Base-by-base conservation (phyloP, 1,284 basidiomycete species). In the Albatrellus sp. region DNA sequence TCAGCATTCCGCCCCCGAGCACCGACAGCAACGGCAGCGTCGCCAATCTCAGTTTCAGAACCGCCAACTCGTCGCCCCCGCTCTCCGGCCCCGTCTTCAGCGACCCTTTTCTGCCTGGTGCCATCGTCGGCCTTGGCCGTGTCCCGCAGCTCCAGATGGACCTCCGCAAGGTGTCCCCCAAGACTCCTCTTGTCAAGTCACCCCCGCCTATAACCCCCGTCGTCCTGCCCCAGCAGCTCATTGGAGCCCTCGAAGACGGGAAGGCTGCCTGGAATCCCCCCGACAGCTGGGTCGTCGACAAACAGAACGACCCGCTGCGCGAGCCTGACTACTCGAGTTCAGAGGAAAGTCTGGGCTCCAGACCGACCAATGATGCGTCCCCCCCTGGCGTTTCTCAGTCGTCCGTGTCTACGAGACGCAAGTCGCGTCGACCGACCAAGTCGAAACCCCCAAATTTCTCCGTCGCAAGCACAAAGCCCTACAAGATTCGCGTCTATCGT, bases 401-500 rank as follows among this genome's bases (percentile, higher is more conserved):
- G 31, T 30, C 42, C 35, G 32, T 45, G 29, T 43, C 42, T 44
- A 54, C 29, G 37, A 51, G 44, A 24, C 46, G 50, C 32, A 52
- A 48, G 45, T 19, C 37, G 7, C 47, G 47, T 35, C 43, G 47
- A 36, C 40, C 39, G 30, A 47, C 47, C 9, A 37, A 43, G 16
- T 41, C 41, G 5, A 43, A 40, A 12, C 34, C 30, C n/a, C 42
- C 33, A 32, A 40, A 32, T 13, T 41, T 38, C 28, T 19, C 37
- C 2, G 16, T 31, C 20, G 44, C 36, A 14, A 13, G 30, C 13
- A 20, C 29, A 17, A 43, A 39, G 31, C 40, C 43, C 43, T 76
- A 69, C 52, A 68, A 66, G 48, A 70, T 90, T 44, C 77, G 90
- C 37, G 81, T 97, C 52, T 90, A 91, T 59, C 74, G 80, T 38